phyloP scores from a whole-genome alignment of 177 flowering plant genomes.

The Telopea speciosissima region DNA sequence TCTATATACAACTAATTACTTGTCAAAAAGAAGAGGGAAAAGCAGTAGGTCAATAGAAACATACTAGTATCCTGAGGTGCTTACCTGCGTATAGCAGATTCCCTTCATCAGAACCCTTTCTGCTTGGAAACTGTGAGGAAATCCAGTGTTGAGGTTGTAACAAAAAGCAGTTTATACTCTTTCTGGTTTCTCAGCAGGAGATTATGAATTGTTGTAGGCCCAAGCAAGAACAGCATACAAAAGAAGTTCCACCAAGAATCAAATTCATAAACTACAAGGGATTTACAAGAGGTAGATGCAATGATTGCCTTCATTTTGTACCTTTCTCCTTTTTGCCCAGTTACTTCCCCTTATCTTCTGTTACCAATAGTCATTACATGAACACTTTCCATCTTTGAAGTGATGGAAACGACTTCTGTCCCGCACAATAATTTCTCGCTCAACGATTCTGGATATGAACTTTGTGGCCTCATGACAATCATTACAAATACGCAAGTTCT shows the following conservation, averaged over 20 bases:
- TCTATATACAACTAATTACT: no score
- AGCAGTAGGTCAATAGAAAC: not conserved
- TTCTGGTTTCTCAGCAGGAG: not conserved
- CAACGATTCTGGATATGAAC: conserved; percentile 1
- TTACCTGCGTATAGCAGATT: not conserved
- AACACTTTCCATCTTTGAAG: conserved; percentile 3
- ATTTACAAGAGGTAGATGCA: not conserved
- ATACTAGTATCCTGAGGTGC: not conserved
- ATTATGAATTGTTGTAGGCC: not conserved
- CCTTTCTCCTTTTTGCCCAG: not conserved
- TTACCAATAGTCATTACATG: conserved; percentile 9
- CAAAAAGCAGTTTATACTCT: no score
- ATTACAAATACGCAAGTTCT: conserved; percentile 2
- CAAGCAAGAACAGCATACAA: not conserved
- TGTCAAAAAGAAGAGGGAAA: not conserved
- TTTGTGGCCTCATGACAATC: conserved; percentile 3
- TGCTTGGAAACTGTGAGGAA: no score
- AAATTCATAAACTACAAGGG: not conserved
- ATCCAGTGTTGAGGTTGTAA: no score
- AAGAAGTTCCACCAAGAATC: not conserved
- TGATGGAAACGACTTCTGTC: conserved; percentile 6
- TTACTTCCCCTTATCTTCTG: not conserved
- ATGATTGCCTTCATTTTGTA: not conserved
- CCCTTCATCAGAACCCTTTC: not conserved
- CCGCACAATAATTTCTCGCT: conserved; percentile 5